Conservation (phyloP, 176 grass and related monocot genomes). For the Zoysia pacifica region DNA sequence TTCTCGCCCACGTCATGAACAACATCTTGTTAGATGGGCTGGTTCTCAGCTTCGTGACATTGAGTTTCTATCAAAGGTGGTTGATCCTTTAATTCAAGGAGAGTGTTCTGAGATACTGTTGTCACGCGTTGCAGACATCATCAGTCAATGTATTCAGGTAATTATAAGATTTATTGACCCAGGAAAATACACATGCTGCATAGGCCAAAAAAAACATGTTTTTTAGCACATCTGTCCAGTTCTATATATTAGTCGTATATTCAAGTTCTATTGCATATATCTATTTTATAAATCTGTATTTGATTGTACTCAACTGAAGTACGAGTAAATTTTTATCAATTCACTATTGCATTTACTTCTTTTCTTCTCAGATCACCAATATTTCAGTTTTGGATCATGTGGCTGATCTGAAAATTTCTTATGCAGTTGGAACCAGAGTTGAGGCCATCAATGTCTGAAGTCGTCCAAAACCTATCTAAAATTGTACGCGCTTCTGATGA, state of each 20-base stretch:
- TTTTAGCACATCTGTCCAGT: slow-evolving; percentile 10
- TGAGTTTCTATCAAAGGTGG: slow-evolving; percentile 67
- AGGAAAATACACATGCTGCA: background rate
- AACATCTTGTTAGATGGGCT: slow-evolving; percentile 84
- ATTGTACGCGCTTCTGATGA: slow-evolving; percentile 44
- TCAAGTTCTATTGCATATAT: slow-evolving; percentile 14
- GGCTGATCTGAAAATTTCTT: slow-evolving; percentile 35
- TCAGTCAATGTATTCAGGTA: slow-evolving; percentile 77
- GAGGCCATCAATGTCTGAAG: slow-evolving; percentile 70
- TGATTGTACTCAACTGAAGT: background rate
- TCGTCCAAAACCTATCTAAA: slow-evolving; percentile 67
- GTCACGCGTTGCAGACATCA: slow-evolving; percentile 80
- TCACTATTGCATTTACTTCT: background rate
- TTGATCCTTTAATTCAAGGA: slow-evolving; percentile 62
- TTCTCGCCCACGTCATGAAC: slow-evolving; percentile 60
- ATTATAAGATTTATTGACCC: slow-evolving; percentile 18
- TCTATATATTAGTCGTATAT: slow-evolving; percentile 15
- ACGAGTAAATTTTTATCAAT: background rate
- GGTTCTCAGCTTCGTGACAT: slow-evolving; percentile 83
- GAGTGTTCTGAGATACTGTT: slow-evolving; percentile 56
- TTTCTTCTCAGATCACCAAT: slow-evolving; percentile 9
- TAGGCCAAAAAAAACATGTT: background rate
- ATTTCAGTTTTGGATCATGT: slow-evolving; percentile 16
- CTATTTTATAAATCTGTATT: slow-evolving; percentile 2
- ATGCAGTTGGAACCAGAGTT: slow-evolving; percentile 66